Evolutionary conservation across 768 basidiomycete species (phyloP), one percentile per base, ranked within the genome.

Genomic region (Myochromella boudieri): DNA sequence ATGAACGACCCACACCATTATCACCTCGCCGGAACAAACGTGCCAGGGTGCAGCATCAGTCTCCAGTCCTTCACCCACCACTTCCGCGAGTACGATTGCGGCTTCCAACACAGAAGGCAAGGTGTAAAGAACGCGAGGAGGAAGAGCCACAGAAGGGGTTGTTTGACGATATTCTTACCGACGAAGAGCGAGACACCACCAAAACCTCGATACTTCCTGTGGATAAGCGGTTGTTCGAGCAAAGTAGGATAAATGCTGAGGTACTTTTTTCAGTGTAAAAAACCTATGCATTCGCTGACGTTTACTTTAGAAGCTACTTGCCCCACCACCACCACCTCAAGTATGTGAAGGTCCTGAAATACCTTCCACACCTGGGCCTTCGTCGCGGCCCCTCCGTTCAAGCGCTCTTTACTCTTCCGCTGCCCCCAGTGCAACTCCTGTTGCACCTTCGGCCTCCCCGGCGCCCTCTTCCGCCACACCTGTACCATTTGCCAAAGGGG

Each of bases 111-210:
- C 73, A 75, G n/a, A 79, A 82, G 55, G 78, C 79, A 24, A 87
- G 87, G 61, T 80, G 80, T 25, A 85, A 82, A 60, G 83, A 82
- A 31, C 76, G 77, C 14, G 86, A 90, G 44, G 84, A 85, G 7
- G 84, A 84, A 6, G 69, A 72, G 21, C 64, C 66, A 9, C 64
- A 68, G 33, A 73, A 72, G 31, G 84, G 85, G 20, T 71, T 93
- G 40, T 97, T 95, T 59, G 94, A 97, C 37, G 94, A 93, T 17
- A 75, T 95, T 31, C 73, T 98, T 27, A 66, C 64, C 11, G 65
- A 73, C 1, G 72, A 72, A 14, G 87, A 95, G 44, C 80, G 91
- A 27, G 91, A 92, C 60, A 84, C 77, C 34, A 68, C 73, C 17
- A 84, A 81, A 60, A 92, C 93, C 6, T 63, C 64, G 0, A 86